A percentile compares a stretch with the other conserved stretches of the same genome.
Conservation (phyloP, 2,329 filamentous ascomycete genomes). For the Epichloe hybrida region DNA sequence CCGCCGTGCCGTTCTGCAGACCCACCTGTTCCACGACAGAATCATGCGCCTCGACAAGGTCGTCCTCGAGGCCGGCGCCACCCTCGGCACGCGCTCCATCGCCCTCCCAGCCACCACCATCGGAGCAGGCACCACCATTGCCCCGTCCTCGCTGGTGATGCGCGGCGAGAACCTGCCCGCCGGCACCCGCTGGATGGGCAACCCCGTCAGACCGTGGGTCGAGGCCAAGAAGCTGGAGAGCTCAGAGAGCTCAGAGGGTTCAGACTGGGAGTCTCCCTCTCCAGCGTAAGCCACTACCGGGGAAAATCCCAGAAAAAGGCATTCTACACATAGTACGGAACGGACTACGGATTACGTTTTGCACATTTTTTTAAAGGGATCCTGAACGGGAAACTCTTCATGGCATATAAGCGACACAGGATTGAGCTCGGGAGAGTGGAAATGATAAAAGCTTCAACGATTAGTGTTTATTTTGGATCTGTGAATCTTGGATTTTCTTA, state of each 20-base stretch:
- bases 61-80: slow-evolving; percentile 8
- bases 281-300: not conserved
- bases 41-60: slow-evolving; percentile 12
- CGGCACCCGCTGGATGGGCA: slow-evolving; percentile 10
- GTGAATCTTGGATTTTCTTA: not conserved
- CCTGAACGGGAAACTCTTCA: not conserved
- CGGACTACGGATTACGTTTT: not conserved
- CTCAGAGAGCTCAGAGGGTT: slow-evolving; percentile 1
- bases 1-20: slow-evolving; percentile 10
- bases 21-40: slow-evolving; percentile 12
- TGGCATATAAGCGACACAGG: not conserved
- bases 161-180: slow-evolving; percentile 10
- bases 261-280: slow-evolving; percentile 3
- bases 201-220: slow-evolving; percentile 10
- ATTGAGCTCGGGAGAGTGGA: not conserved
- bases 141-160: slow-evolving; percentile 10
- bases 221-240: not conserved
- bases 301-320: not conserved
- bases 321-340: not conserved
- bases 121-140: slow-evolving; percentile 9
- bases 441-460: not conserved
- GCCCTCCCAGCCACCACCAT: slow-evolving; percentile 10
- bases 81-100: slow-evolving; percentile 9
- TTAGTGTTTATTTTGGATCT: not conserved
- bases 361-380: not conserved